Percentiles rank a stretch among this genome's conserved stretches.
These are phyloP conservation scores for Lotus japonicus DNA, from an alignment of 306 rosid genomes.

Conservation along the genomic window DNA sequence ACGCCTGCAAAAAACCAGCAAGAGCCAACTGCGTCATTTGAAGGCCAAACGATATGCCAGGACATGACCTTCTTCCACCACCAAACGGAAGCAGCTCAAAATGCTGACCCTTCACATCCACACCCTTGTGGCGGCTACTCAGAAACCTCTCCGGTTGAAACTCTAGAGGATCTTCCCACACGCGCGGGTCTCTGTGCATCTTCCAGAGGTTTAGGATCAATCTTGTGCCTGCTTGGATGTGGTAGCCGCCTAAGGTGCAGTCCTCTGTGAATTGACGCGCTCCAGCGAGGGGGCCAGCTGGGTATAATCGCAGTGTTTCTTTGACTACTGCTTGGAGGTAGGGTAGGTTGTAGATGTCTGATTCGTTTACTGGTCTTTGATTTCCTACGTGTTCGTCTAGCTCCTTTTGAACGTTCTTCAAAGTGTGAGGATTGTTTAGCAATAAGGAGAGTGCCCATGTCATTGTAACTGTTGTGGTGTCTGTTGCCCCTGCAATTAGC, in stretches of 20 bases:
- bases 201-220: constrained; percentile 34
- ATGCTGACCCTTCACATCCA: constrained; percentile 41
- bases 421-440: background rate
- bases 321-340: constrained; percentile 8
- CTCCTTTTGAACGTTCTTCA: constrained; percentile 3
- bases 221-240: constrained; percentile 31
- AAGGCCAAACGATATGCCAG: constrained; percentile 35
- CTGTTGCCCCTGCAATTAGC: background rate
- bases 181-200: constrained; percentile 5
- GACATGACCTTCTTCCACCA: constrained; percentile 52
- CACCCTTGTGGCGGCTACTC: constrained; percentile 30
- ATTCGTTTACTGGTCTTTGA: background rate
- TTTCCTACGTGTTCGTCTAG: background rate
- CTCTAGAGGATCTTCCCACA: constrained; percentile 20
- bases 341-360: background rate
- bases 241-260: background rate
- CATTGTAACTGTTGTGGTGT: background rate
- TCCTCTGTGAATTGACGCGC: background rate
- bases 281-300: constrained; percentile 1
- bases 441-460: constrained; percentile 3
- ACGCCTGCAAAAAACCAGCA: constrained; percentile 43
- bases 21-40: constrained; percentile 32
- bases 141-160: constrained; percentile 58
- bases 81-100: constrained; percentile 54
- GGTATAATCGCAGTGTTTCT: constrained; percentile 3